phyloP scores from a whole-genome alignment of 2,329 filamentous ascomycete genomes.

The Cladosporium sp. region DNA sequence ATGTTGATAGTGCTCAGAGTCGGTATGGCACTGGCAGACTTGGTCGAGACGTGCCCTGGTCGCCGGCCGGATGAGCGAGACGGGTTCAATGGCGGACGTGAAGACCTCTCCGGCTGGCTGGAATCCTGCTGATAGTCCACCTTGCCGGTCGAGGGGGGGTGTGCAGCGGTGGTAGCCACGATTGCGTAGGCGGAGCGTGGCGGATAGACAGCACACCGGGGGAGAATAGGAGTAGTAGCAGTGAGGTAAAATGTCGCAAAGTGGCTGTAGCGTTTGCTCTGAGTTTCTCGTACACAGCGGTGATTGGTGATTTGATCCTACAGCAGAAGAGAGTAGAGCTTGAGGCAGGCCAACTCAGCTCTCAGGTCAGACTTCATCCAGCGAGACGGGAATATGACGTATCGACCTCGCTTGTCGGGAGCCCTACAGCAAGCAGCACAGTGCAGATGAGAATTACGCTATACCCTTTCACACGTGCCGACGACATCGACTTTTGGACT shows the following conservation, averaged over 20 bases:
- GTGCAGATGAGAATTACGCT: neutral
- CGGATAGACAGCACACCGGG: neutral
- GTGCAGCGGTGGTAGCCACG: conserved; percentile 11
- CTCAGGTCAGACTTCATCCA: neutral
- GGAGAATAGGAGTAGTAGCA: neutral
- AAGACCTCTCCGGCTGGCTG: conserved; percentile 19
- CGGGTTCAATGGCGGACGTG: conserved; percentile 19
- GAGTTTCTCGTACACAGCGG: neutral
- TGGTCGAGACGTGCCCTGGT: conserved; percentile 35
- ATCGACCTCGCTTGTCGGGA: neutral
- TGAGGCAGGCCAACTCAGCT: neutral
- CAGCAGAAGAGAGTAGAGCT: conserved; percentile 4
- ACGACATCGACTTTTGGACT: neutral
- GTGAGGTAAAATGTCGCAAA: conserved; percentile 2
- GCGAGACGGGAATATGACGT: neutral
- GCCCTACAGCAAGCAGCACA: neutral
- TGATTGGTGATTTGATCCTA: conserved; percentile 13
- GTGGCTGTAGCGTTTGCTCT: conserved; percentile 4
- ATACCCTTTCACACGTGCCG: neutral
- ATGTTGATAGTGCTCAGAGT: conserved; percentile 40
- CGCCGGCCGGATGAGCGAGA: conserved; percentile 25
- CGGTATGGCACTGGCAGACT: conserved; percentile 47
- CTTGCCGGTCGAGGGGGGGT: conserved; percentile 11
- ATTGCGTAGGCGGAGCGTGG: conserved; percentile 8
- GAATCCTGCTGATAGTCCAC: conserved; percentile 13